Conservation (phyloP, 2,329 filamentous ascomycete genomes). For the Lachnellula arida region DNA sequence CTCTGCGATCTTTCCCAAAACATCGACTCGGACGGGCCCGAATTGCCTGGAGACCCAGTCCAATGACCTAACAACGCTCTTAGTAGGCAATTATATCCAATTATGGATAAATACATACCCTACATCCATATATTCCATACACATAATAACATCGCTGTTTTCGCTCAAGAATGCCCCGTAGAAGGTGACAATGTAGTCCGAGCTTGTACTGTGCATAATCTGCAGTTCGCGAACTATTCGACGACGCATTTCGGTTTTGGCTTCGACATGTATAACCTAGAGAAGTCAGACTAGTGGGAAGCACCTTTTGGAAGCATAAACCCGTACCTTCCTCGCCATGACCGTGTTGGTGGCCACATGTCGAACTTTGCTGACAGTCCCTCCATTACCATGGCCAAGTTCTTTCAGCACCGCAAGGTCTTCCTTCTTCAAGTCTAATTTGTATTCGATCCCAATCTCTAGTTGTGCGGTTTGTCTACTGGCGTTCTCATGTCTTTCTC, state of each 20-base stretch:
- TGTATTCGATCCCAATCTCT: constrained; percentile 97
- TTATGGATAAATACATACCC: constrained; percentile 58
- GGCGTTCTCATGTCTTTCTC: constrained; percentile 39
- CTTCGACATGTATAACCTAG: constrained; percentile 95
- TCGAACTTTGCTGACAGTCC: constrained; percentile 96
- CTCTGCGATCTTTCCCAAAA: constrained; percentile 95
- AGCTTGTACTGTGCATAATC: constrained; percentile 98
- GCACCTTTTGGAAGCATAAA: not conserved
- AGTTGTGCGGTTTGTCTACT: constrained; percentile 62
- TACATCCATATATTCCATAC: constrained; percentile 99
- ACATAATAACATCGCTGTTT: constrained; percentile 97
- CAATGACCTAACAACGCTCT: constrained; percentile 58
- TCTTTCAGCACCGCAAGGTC: constrained; percentile 93
- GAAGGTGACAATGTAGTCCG: constrained; percentile 94
- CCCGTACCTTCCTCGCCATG: constrained; percentile 90
- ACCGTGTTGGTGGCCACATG: constrained; percentile 91
- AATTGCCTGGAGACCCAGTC: constrained; percentile 93
- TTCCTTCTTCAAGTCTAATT: constrained; percentile 83
- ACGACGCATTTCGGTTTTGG: constrained; percentile 94
- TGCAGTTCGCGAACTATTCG: constrained; percentile 95
- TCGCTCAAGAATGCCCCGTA: constrained; percentile 97
- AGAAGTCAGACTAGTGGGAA: not conserved
- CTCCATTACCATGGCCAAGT: constrained; percentile 91
- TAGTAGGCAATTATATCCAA: constrained; percentile 27
- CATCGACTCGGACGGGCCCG: constrained; percentile 90